A percentile compares a stretch with the other conserved stretches of the same genome.
Evolutionary conservation across 495 filamentous ascomycete species (phyloP).

Genomic region (Neurospora terricola): DNA sequence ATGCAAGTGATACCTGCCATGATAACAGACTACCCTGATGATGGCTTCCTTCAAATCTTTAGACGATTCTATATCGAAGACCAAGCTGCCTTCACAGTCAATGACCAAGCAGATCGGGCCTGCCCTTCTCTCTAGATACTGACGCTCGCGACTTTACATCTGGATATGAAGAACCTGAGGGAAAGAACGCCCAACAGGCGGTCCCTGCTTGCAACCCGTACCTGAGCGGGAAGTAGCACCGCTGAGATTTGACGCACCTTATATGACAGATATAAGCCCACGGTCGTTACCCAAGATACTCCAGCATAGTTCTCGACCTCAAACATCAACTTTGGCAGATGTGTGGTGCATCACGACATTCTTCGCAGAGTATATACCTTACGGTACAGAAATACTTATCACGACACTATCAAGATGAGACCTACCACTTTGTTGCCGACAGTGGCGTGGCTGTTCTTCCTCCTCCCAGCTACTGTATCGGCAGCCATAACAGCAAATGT

Average conservation of each 20-base stretch:
- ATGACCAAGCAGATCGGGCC: background rate
- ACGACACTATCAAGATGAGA: background rate
- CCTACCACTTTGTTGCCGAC: background rate
- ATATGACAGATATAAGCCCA: background rate
- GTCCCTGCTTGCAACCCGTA: background rate
- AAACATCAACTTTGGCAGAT: background rate
- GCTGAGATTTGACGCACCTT: background rate
- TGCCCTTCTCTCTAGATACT: background rate
- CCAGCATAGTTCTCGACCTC: background rate
- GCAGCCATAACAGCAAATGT: background rate
- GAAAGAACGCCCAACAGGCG: background rate
- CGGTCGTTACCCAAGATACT: background rate
- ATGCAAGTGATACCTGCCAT: background rate
- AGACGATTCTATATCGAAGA: background rate
- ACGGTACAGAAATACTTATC: background rate
- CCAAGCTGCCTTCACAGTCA: background rate
- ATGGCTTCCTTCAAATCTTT: background rate
- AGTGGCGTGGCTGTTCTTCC: background rate
- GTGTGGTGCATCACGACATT: background rate
- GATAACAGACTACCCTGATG: background rate
- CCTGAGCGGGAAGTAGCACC: background rate
- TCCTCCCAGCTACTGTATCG: background rate
- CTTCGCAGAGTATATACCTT: background rate
- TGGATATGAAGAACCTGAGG: background rate
- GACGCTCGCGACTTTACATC: background rate